Percentiles rank a stretch among this genome's conserved stretches.
These are phyloP conservation scores for Piromyces finnis DNA, from an alignment of 192 early-diverging fungal genomes.

Conservation along the genomic window DNA sequence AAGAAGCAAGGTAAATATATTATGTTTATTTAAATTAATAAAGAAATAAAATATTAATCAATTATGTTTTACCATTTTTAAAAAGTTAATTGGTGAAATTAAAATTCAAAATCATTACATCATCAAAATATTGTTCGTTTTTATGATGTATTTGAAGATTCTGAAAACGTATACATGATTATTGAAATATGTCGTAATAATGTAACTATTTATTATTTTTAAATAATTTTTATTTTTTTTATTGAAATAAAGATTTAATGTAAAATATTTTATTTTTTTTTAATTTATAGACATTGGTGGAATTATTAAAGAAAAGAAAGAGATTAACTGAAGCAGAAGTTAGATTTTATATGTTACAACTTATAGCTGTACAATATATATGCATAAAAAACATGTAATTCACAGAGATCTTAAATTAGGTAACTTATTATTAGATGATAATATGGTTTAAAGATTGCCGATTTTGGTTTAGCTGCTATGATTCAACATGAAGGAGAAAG, in stretches of 20 bases:
- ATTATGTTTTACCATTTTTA: no score
- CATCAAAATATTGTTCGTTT: constrained; percentile 73
- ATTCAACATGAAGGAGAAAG: constrained; percentile 62
- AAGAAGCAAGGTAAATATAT: constrained; percentile 26
- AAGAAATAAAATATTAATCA: no score
- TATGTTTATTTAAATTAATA: no score
- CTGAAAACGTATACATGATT: constrained; percentile 65
- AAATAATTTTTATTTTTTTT: no score
- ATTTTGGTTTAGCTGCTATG: constrained; percentile 86
- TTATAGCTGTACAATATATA: constrained; percentile 61
- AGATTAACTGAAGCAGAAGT: constrained; percentile 77
- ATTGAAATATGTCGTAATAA: constrained; percentile 82
- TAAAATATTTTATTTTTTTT: no score
- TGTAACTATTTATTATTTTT: constrained; percentile 12
- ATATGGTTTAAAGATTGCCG: constrained; percentile 78
- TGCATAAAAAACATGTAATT: constrained; percentile 64
- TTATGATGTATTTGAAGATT: constrained; percentile 73
- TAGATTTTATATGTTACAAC: constrained; percentile 67
- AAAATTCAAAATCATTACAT: constrained; percentile 48
- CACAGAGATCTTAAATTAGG: constrained; percentile 93
- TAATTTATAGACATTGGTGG: constrained; percentile 68
- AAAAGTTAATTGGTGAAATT: constrained; percentile 30
- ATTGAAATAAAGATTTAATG: no score
- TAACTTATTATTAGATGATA: constrained; percentile 68
- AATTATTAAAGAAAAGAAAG: constrained; percentile 55